A percentile compares a stretch with the other conserved stretches of the same genome.
phyloP scores from a whole-genome alignment of 2,329 filamentous ascomycete genomes.

The Fusarium abutilonis region DNA sequence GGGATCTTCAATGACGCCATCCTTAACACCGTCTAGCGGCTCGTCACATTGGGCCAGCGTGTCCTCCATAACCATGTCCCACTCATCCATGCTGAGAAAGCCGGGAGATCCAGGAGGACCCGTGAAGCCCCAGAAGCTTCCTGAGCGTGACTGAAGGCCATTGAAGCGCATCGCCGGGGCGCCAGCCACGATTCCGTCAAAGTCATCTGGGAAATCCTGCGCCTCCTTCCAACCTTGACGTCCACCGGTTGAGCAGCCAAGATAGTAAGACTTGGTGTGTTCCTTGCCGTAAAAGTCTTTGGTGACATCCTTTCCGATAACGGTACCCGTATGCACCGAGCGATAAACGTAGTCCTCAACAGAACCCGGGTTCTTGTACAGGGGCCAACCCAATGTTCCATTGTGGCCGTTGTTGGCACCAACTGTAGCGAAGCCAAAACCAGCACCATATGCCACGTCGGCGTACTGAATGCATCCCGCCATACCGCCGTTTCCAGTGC shows the following conservation, averaged over 20 bases:
- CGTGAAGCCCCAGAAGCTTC: constrained; percentile 25
- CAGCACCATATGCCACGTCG: constrained; percentile 50
- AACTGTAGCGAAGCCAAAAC: constrained; percentile 57
- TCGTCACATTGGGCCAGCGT: constrained; percentile 61
- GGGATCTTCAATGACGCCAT: constrained; percentile 61
- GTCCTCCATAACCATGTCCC: constrained; percentile 56
- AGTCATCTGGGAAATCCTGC: constrained; percentile 65
- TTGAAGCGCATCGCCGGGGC: constrained; percentile 59
- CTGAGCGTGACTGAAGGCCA: constrained; percentile 11
- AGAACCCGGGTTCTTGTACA: constrained; percentile 21
- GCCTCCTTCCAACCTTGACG: constrained; percentile 66
- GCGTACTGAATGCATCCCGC: constrained; percentile 57
- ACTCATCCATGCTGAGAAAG: constrained; percentile 46
- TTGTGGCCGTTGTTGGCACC: constrained; percentile 57
- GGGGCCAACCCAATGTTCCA: constrained; percentile 20
- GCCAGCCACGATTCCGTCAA: constrained; percentile 61
- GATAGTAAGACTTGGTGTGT: constrained; percentile 61
- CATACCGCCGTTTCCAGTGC: constrained; percentile 61
- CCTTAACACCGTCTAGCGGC: constrained; percentile 57
- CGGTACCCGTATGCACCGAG: constrained; percentile 31
- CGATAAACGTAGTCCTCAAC: constrained; percentile 36
- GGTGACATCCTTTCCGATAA: constrained; percentile 26
- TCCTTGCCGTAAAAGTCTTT: constrained; percentile 56
- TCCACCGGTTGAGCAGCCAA: constrained; percentile 69
- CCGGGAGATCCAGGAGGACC: constrained; percentile 6